phyloP scores from a whole-genome alignment of 2,329 filamentous ascomycete species.

The Penicillium sclerotiorum region DNA sequence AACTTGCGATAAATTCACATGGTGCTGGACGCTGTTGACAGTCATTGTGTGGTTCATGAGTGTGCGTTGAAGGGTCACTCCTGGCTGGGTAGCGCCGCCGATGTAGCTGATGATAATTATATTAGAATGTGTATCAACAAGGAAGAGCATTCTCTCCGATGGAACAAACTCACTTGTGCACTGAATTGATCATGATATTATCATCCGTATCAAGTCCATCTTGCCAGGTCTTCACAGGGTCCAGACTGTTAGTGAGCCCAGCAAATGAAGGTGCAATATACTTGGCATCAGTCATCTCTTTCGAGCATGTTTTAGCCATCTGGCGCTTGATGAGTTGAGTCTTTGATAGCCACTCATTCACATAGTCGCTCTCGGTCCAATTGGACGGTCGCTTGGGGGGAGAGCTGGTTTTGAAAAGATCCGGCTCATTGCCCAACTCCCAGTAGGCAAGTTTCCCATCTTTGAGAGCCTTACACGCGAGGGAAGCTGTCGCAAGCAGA shows the following conservation, averaged over 20 bases:
- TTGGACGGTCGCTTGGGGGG: slow-evolving; percentile 55
- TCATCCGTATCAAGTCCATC: slow-evolving; percentile 55
- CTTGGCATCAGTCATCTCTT: slow-evolving; percentile 45
- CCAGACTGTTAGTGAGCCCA: slow-evolving; percentile 55
- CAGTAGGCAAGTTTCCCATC: slow-evolving; percentile 57
- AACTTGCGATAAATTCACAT: slow-evolving; percentile 51
- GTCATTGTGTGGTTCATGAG: slow-evolving; percentile 66
- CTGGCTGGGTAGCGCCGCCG: slow-evolving; percentile 59
- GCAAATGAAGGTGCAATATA: slow-evolving; percentile 64
- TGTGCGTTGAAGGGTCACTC: slow-evolving; percentile 64
- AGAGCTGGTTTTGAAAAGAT: slow-evolving; percentile 58
- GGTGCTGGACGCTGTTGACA: slow-evolving; percentile 51
- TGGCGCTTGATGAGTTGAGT: slow-evolving; percentile 53
- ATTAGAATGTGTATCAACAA: too few species aligned
- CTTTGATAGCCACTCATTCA: slow-evolving; percentile 61
- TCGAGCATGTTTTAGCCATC: slow-evolving; percentile 55
- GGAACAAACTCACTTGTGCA: slow-evolving; percentile 58
- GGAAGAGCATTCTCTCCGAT: not conserved
- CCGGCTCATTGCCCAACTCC: slow-evolving; percentile 68
- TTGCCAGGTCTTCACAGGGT: slow-evolving; percentile 55
- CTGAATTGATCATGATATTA: slow-evolving; percentile 57
- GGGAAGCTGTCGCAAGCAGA: slow-evolving; percentile 56
- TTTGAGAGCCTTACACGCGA: slow-evolving; percentile 60
- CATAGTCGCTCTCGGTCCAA: slow-evolving; percentile 60
- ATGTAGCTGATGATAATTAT: slow-evolving; percentile 60